Evolutionary conservation across 306 rosid species (phyloP).

Genomic region (Vigna mungo): DNA sequence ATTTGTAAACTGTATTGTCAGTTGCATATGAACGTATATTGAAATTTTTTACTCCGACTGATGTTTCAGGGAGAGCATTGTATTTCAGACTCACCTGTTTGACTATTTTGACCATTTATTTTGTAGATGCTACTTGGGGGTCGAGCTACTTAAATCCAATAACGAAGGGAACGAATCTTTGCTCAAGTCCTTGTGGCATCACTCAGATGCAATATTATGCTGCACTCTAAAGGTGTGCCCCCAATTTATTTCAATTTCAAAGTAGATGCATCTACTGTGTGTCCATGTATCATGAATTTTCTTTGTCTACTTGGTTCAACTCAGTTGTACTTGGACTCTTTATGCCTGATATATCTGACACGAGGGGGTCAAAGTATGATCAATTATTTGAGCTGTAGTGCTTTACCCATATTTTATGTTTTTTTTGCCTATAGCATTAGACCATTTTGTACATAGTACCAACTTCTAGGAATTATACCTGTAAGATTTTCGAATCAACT

Average conservation of each 20-base stretch:
- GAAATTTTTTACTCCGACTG: not conserved
- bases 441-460: slow-evolving; percentile 7
- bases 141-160: slow-evolving; percentile 77
- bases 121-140: slow-evolving; percentile 86
- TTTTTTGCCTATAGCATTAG: not conserved
- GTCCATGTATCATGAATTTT: not conserved
- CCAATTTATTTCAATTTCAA: slow-evolving; percentile 5
- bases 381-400: not conserved
- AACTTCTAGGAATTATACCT: not conserved
- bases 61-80: not conserved
- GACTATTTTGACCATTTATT: slow-evolving; percentile 32
- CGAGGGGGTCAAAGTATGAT: slow-evolving; percentile 5
- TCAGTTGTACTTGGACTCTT: not conserved
- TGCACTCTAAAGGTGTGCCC: slow-evolving; percentile 85
- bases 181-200: slow-evolving; percentile 94
- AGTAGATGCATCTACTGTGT: no score
- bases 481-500: not conserved
- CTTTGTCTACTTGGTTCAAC: not conserved
- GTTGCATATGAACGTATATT: not conserved
- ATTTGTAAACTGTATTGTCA: not conserved
- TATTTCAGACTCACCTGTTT: slow-evolving; percentile 5
- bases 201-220: slow-evolving; percentile 92
- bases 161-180: slow-evolving; percentile 77
- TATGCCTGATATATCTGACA: not conserved
- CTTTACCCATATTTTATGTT: not conserved